phyloP scores from a whole-genome alignment of 371 early-diverging fungal species.

The Mucor plumbeus region DNA sequence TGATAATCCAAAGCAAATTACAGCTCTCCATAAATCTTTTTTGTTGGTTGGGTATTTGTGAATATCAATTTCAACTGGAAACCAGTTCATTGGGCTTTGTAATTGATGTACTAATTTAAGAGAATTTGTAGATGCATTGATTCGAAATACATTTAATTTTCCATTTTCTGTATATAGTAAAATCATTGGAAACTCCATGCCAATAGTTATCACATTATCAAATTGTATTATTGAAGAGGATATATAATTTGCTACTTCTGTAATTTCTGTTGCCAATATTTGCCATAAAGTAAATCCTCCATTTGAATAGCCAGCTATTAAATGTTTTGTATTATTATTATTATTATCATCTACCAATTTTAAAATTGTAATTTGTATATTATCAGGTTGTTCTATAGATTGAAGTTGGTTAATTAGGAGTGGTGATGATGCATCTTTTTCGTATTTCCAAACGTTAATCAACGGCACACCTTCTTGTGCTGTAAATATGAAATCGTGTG shows the following conservation, averaged over 20 bases:
- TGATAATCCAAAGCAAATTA: conserved; percentile 43
- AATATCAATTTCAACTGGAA: conserved; percentile 33
- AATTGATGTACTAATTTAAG: conserved; percentile 36
- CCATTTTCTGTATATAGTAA: conserved; percentile 38
- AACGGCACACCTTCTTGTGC: not conserved
- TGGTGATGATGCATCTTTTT: conserved; percentile 1
- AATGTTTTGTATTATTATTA: conserved; percentile 6
- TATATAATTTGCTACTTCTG: conserved; percentile 21
- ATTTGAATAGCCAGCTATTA: conserved; percentile 50
- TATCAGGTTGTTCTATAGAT: conserved; percentile 1
- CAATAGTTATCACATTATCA: conserved; percentile 31
- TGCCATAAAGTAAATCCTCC: conserved; percentile 53
- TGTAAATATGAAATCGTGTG: conserved; percentile 20
- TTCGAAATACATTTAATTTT: conserved; percentile 32
- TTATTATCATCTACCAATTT: conserved; percentile 16
- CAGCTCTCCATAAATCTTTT: conserved; percentile 31
- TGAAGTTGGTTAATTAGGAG: not conserved
- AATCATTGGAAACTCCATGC: conserved; percentile 39
- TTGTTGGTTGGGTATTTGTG: not conserved
- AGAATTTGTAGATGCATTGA: conserved; percentile 9
- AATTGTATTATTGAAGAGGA: conserved; percentile 7
- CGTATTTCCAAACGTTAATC: conserved; percentile 25
- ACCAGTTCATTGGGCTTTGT: conserved; percentile 42
- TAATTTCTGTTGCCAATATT: conserved; percentile 9
- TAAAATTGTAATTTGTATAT: conserved; percentile 29